Base-by-base conservation (phyloP, 2,329 filamentous ascomycete species). In the Aspergillus sp. region DNA sequence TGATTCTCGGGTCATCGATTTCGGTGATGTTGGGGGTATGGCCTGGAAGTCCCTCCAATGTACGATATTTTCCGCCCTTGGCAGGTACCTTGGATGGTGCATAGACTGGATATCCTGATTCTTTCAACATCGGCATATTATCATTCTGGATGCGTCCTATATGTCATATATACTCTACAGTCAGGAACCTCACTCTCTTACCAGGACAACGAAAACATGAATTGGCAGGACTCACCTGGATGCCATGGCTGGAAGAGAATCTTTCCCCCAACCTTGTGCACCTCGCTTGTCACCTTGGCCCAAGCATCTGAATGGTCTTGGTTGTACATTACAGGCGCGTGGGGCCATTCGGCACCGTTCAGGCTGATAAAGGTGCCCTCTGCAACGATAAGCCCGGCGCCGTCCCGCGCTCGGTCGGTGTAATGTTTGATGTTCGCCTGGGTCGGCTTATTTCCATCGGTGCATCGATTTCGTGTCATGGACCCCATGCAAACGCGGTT, bases 171-270 rank as follows among this genome's bases (percentile, higher is more conserved):
- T 5, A 41, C 2, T 41, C 17, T 28, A 28, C 28, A 28, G 28
- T 28, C 28, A 8, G 28, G 3, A 9, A 8, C 9, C 8, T 8
- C 28, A 28, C 28, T 28, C 28, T 28, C 28, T 9, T 28, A 28
- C 9, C 28, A 28, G 28, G 8, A n/a, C 5, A 10, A 7, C 17
- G 7, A 5, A 9, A 17, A 17, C 15, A 4, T 17, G n/a, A 17
- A 41, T 5, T 17, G 38, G 9, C 5, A 21, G 36, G 6, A 41
- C 19, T 21, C 7, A 63, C 67, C 68, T 45, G 65, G 48, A 60
- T 71, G 67, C 67, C 69, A 71, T 5, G 65, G 58, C 54, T 71
- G 69, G 28, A 67, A 63, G 41, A 65, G 66, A 15, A 71, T 67
- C 30, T 60, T 62, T 8, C 67, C 67, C 3, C 63, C 64, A n/a